Percentiles rank a stretch among this genome's conserved stretches.
These are phyloP conservation scores for Eragrostis tef DNA, from an alignment of 202 grass and related monocot species.

Conservation along the genomic window DNA sequence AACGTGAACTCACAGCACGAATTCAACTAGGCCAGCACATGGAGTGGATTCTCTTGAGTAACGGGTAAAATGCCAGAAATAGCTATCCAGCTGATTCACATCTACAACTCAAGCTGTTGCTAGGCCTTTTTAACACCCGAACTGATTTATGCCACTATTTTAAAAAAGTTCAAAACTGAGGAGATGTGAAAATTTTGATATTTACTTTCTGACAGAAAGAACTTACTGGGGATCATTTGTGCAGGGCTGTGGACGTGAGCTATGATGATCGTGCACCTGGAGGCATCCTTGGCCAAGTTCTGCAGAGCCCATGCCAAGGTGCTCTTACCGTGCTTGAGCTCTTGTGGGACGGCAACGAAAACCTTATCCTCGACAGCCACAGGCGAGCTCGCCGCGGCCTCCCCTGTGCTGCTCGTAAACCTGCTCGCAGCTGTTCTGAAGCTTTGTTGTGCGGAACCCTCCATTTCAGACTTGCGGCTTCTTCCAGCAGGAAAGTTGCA, in stretches of 20 bases:
- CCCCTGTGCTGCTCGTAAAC: neutral
- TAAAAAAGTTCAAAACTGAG: neutral
- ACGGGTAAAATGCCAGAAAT: neutral
- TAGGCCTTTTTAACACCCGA: neutral
- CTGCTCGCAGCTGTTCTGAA: slow-evolving; percentile 17
- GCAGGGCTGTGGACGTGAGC: slow-evolving; percentile 55
- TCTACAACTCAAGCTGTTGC: neutral
- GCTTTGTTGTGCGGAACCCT: neutral
- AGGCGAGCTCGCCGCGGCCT: neutral
- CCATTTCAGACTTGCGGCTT: neutral
- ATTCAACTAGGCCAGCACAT: neutral
- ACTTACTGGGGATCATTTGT: slow-evolving; percentile 58
- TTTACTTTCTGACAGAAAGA: neutral
- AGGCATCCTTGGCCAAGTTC: neutral
- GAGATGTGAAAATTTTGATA: neutral
- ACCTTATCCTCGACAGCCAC: neutral
- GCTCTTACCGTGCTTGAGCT: neutral
- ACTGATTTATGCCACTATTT: neutral
- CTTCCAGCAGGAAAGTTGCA: neutral
- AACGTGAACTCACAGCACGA: neutral
- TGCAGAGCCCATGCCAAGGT: slow-evolving; percentile 7
- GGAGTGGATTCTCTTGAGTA: neutral
- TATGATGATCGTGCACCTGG: neutral
- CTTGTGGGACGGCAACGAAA: slow-evolving; percentile 2
- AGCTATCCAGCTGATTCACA: neutral